phyloP scores from a whole-genome alignment of 805 yeast species.

The Saccharomycopsis microspora region DNA sequence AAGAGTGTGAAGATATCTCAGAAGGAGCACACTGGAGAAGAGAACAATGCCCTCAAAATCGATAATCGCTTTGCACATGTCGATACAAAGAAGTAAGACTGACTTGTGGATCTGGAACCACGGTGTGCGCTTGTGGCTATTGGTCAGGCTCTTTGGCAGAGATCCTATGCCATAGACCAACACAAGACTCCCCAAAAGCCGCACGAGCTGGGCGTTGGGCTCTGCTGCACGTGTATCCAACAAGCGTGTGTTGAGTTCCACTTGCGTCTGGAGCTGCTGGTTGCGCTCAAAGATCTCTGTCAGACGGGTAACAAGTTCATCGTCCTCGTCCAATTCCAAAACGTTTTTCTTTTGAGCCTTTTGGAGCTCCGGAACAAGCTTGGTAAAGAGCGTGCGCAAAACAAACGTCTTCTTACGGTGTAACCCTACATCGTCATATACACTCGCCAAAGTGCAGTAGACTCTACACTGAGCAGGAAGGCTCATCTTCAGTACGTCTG shows the following conservation, averaged over 20 bases:
- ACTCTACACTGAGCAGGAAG: conserved; percentile 46
- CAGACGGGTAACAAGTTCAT: conserved; percentile 8
- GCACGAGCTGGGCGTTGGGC: conserved; percentile 11
- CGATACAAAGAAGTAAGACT: conserved; percentile 38
- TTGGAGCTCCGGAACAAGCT: conserved; percentile 32
- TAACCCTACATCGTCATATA: conserved; percentile 52
- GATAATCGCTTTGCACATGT: conserved; percentile 39
- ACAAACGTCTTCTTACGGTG: conserved; percentile 60
- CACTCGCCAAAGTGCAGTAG: conserved; percentile 51
- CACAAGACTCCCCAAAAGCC: conserved; percentile 38
- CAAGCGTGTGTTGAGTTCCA: conserved; percentile 13
- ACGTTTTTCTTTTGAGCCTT: conserved; percentile 3
- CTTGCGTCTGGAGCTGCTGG: conserved; percentile 15
- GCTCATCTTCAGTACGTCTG: conserved; percentile 34
- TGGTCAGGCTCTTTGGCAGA: conserved; percentile 23
- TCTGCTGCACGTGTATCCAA: background rate
- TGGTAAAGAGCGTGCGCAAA: conserved; percentile 49
- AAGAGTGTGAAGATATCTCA: conserved; percentile 43
- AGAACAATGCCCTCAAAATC: conserved; percentile 33
- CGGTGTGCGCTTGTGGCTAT: conserved; percentile 23
- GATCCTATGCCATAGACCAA: conserved; percentile 41
- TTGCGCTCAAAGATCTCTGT: conserved; percentile 10
- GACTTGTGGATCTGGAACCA: conserved; percentile 53
- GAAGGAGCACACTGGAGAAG: conserved; percentile 42
- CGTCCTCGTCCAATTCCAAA: conserved; percentile 7